Evolutionary conservation across 129 eudicot species (phyloP).

Genomic region (Centrapalus pauciflorus): DNA sequence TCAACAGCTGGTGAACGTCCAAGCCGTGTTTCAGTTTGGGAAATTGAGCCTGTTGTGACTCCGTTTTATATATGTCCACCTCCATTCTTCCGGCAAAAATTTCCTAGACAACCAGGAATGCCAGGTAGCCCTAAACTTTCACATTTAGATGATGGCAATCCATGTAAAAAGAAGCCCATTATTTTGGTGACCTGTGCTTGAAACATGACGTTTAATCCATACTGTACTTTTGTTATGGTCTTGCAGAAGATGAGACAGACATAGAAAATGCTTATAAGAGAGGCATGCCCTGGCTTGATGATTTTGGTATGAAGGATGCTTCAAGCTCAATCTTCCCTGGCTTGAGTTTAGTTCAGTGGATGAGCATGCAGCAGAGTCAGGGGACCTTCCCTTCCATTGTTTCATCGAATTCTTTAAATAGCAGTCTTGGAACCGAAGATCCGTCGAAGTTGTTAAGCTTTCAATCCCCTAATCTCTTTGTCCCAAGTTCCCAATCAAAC

Average conservation of each 20-base stretch:
- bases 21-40: constrained; percentile 89
- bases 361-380: constrained; percentile 89
- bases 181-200: no score
- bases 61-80: constrained; percentile 97
- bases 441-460: constrained; percentile 80
- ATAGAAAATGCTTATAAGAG: constrained; percentile 64
- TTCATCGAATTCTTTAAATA: constrained; percentile 30
- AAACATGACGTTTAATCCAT: background rate
- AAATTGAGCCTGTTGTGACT: constrained; percentile 89
- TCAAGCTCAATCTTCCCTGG: constrained; percentile 77
- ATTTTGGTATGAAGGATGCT: constrained; percentile 62
- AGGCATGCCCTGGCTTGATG: constrained; percentile 81
- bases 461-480: constrained; percentile 43
- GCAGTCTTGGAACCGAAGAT: constrained; percentile 45
- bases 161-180: no score
- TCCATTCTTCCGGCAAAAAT: constrained; percentile 82
- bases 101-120: constrained; percentile 65
- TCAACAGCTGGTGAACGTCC: constrained; percentile 94
- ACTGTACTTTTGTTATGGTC: background rate
- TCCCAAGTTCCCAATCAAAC: background rate
- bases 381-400: constrained; percentile 43
- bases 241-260: constrained; percentile 64
- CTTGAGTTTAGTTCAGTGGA: constrained; percentile 85
- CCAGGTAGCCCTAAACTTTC: no score
- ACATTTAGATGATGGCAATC: no score